Conservation (phyloP, 176 grass and related monocot species). For the Phoenix dactylifera region DNA sequence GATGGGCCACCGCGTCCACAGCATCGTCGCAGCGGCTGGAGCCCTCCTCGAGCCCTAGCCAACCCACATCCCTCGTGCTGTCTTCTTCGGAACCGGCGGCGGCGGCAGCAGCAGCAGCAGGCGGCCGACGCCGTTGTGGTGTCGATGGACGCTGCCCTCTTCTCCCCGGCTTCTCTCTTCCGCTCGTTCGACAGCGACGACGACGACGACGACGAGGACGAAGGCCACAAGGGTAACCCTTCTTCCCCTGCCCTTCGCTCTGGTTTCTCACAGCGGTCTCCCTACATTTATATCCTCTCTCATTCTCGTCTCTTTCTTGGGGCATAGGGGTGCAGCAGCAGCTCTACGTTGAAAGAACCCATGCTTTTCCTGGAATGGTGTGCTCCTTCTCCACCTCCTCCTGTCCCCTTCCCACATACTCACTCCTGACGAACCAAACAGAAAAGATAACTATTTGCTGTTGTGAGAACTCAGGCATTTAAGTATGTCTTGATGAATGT, state of each 20-base stretch:
- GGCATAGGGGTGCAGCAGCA: constrained; percentile 1
- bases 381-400: neutral
- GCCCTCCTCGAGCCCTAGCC: too few relatives aligned
- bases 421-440: neutral
- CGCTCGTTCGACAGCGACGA: constrained; percentile 19
- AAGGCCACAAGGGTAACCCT: constrained; percentile 12
- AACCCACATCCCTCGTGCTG: too few relatives aligned
- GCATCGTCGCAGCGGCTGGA: too few relatives aligned
- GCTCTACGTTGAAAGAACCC: constrained; percentile 27
- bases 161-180: constrained; percentile 51
- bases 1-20: too few relatives aligned
- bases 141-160: constrained; percentile 42
- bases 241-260: too few relatives aligned
- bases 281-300: too few relatives aligned
- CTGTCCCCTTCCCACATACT: neutral
- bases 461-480: too few relatives aligned
- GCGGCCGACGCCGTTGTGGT: too few relatives aligned
- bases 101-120: too few relatives aligned
- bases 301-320: neutral
- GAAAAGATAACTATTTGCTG: neutral
- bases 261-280: too few relatives aligned
- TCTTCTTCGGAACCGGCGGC: too few relatives aligned
- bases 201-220: constrained; percentile 14
- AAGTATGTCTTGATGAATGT: too few relatives aligned
- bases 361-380: constrained; percentile 32